Conservation (phyloP, 305 asterid species). For the Ilex paraguariensis region DNA sequence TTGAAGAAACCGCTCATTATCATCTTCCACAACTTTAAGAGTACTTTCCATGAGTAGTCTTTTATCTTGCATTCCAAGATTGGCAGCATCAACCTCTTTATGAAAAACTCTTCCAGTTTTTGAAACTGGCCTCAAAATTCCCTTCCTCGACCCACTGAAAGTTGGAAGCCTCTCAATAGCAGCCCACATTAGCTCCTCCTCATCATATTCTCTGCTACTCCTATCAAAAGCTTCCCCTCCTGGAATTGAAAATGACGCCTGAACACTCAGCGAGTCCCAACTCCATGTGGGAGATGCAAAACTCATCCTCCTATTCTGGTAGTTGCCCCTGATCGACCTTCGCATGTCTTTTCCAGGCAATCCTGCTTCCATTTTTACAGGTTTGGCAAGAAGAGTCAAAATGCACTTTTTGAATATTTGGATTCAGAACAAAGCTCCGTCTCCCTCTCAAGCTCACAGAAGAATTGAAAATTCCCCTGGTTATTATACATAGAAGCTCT, state of each 20-base stretch:
- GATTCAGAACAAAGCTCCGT: too few relatives aligned
- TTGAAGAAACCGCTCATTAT: not conserved
- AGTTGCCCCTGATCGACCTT: not conserved
- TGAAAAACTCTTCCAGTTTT: not conserved
- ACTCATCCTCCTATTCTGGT: not conserved
- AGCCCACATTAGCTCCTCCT: constrained; percentile 1
- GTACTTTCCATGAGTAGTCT: not conserved
- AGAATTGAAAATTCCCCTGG: too few relatives aligned
- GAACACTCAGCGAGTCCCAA: not conserved
- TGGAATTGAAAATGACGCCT: not conserved
- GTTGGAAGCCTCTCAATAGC: constrained; percentile 3
- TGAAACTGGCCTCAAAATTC: not conserved
- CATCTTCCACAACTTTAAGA: not conserved
- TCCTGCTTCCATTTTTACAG: not conserved
- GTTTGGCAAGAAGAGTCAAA: too few relatives aligned
- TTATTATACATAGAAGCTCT: too few relatives aligned
- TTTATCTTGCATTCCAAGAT: not conserved
- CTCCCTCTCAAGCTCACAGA: too few relatives aligned
- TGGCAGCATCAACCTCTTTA: not conserved
- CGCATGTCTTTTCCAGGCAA: not conserved
- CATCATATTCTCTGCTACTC: not conserved
- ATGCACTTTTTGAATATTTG: too few relatives aligned
- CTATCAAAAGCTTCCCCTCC: not conserved
- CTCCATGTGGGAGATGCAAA: not conserved
- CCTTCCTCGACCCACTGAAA: not conserved